Evolutionary conservation across 768 basidiomycete genomes (phyloP).

Genomic region (Boletus rex-veris): DNA sequence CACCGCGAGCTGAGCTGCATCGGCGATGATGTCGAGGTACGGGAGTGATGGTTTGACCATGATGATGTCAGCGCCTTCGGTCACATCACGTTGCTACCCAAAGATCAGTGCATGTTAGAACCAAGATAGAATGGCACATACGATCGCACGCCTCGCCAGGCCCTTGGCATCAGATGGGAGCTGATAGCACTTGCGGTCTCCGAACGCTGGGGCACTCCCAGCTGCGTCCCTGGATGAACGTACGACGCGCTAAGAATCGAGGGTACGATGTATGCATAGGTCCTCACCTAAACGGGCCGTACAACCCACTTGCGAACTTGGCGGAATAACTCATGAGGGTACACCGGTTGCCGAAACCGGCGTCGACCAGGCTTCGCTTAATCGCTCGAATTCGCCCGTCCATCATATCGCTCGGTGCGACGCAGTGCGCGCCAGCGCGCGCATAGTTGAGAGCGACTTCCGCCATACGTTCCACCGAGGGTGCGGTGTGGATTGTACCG

Average conservation of each 20-base stretch:
- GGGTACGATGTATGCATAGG: not conserved
- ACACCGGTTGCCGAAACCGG: slow-evolving; percentile 82
- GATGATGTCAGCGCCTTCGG: slow-evolving; percentile 95
- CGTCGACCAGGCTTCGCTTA: slow-evolving; percentile 80
- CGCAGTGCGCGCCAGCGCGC: slow-evolving; percentile 93
- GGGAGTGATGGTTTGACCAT: slow-evolving; percentile 98
- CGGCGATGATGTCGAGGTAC: slow-evolving; percentile 94
- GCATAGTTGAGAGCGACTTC: slow-evolving; percentile 93
- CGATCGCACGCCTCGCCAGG: slow-evolving; percentile 89
- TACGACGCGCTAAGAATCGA: not conserved
- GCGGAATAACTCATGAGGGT: slow-evolving; percentile 96
- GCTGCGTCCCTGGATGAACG: slow-evolving; percentile 77
- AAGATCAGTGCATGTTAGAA: not conserved
- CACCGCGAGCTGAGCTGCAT: slow-evolving; percentile 74
- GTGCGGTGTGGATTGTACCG: slow-evolving; percentile 71
- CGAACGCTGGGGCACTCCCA: slow-evolving; percentile 91
- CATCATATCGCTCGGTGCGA: slow-evolving; percentile 99
- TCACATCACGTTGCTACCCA: slow-evolving; percentile 74
- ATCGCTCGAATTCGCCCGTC: slow-evolving; percentile 91
- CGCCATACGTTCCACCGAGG: slow-evolving; percentile 84
- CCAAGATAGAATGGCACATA: slow-evolving; percentile 39
- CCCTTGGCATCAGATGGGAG: slow-evolving; percentile 86
- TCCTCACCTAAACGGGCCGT: slow-evolving; percentile 90
- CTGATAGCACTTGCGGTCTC: slow-evolving; percentile 97
- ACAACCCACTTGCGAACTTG: slow-evolving; percentile 93